phyloP scores from a whole-genome alignment of 2,329 filamentous ascomycete species.

The Scedosporium apiospermum region DNA sequence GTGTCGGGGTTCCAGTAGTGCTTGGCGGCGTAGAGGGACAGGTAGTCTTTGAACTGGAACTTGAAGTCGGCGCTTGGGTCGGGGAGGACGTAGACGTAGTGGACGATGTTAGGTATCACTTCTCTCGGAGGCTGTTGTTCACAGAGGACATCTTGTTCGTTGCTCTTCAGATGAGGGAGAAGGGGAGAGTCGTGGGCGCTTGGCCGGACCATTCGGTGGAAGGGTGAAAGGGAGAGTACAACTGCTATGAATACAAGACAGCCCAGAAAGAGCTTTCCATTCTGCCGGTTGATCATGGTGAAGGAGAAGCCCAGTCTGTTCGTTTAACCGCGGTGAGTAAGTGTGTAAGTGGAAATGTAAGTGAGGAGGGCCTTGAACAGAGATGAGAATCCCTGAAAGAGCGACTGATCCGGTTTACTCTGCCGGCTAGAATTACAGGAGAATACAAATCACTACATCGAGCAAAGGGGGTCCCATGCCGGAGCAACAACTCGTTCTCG shows the following conservation, averaged over 20 bases:
- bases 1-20: constrained; percentile 13
- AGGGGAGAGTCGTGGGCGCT: neutral
- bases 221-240: neutral
- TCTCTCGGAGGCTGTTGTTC: constrained; percentile 12
- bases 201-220: neutral
- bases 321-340: neutral
- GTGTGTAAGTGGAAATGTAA: no score
- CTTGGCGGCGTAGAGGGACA: constrained; percentile 15
- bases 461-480: no score
- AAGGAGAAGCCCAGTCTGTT: neutral
- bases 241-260: neutral
- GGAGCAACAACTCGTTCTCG: no score
- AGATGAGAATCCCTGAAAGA: no score
- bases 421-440: no score
- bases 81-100: constrained; percentile 14
- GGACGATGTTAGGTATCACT: constrained; percentile 17
- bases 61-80: constrained; percentile 12
- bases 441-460: no score
- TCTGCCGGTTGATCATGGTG: neutral
- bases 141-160: neutral
- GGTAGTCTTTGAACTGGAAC: constrained; percentile 16
- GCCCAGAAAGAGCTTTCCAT: neutral
- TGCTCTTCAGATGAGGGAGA: neutral
- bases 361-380: no score
- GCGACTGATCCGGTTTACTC: no score